A percentile compares a stretch with the other conserved stretches of the same genome.
phyloP scores from a whole-genome alignment of 306 rosid species.

The Trifolium pratense region DNA sequence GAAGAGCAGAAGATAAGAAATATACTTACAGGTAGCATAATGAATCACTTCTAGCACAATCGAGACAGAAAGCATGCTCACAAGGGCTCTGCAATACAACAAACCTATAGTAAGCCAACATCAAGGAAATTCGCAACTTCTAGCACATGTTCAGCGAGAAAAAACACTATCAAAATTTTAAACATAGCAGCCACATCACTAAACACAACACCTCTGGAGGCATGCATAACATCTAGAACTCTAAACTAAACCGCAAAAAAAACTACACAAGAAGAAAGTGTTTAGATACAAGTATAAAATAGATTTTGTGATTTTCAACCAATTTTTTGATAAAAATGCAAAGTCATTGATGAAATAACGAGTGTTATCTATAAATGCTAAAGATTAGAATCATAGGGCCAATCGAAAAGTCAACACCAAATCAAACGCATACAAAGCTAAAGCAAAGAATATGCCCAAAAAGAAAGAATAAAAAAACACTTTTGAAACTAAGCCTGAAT shows the following conservation, averaged over 20 bases:
- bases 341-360: constrained; percentile 15
- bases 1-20: constrained; percentile 39
- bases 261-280: not conserved
- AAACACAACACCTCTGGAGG: constrained; percentile 26
- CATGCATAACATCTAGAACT: constrained; percentile 20
- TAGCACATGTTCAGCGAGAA: constrained; percentile 11
- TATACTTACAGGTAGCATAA: constrained; percentile 89
- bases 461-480: too few relatives aligned
- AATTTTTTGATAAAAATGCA: constrained; percentile 8
- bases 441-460: constrained; percentile 3
- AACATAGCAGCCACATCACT: constrained; percentile 8
- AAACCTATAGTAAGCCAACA: constrained; percentile 29
- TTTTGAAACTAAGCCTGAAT: not conserved
- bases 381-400: not conserved
- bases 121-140: constrained; percentile 30
- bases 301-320: constrained; percentile 15
- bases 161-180: not conserved
- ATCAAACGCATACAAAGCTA: constrained; percentile 28
- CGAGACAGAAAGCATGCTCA: constrained; percentile 95
- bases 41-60: constrained; percentile 96
- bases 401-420: not conserved
- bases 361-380: constrained; percentile 5
- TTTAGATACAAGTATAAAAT: not conserved
- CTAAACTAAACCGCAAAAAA: not conserved
- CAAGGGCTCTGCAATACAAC: constrained; percentile 90